These are phyloP conservation scores for Lactarius hengduanensis DNA, from an alignment of 768 basidiomycete genomes.

Conservation along the genomic window DNA sequence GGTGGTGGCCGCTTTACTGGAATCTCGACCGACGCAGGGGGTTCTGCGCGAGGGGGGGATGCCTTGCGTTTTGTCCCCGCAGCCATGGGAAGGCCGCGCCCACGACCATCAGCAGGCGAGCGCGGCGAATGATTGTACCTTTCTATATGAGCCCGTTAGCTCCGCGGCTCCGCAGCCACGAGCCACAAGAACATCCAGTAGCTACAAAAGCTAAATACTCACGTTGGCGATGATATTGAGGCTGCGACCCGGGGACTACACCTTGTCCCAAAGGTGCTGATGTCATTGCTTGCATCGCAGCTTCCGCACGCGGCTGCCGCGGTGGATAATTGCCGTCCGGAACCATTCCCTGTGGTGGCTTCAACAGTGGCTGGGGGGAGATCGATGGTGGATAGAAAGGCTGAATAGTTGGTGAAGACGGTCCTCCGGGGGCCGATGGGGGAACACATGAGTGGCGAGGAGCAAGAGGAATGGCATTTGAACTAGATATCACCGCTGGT, in stretches of 20 bases:
- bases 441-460: constrained; percentile 8
- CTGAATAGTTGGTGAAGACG: constrained; percentile 12
- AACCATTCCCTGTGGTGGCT: constrained; percentile 3
- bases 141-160: constrained; percentile 12
- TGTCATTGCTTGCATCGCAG: constrained; percentile 6
- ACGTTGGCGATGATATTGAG: constrained; percentile 20
- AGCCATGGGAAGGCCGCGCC: constrained; percentile 3
- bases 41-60: constrained; percentile 21
- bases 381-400: not conserved
- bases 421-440: constrained; percentile 8
- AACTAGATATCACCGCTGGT: constrained; percentile 7
- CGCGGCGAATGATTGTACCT: constrained; percentile 4
- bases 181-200: not conserved
- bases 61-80: constrained; percentile 26
- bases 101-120: constrained; percentile 17
- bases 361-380: constrained; percentile 5
- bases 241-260: constrained; percentile 1
- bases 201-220: constrained; percentile 8
- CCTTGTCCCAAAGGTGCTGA: not conserved
- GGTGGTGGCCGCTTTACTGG: constrained; percentile 35
- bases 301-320: constrained; percentile 21
- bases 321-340: constrained; percentile 12
- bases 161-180: not conserved
- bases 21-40: constrained; percentile 7
- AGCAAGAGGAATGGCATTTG: constrained; percentile 13